A percentile compares a stretch with the other conserved stretches of the same genome.
These are phyloP conservation scores for Emericellopsis terricola DNA, from an alignment of 495 filamentous ascomycete species.

Conservation along the genomic window DNA sequence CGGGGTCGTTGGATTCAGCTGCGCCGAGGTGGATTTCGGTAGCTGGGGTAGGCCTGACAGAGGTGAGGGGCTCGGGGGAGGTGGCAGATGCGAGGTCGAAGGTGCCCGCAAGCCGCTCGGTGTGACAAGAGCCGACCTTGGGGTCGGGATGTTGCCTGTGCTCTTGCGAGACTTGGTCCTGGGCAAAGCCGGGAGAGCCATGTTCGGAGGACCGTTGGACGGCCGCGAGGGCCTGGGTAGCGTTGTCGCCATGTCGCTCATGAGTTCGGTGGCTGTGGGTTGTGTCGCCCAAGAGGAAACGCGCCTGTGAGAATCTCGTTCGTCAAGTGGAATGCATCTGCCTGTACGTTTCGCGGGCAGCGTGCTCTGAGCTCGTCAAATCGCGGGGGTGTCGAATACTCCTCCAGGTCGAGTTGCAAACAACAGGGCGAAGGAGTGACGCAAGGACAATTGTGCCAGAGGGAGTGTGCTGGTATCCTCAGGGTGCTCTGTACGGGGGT, in stretches of 20 bases:
- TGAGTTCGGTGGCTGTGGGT: too few relatives aligned
- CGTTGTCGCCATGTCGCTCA: constrained; percentile 35
- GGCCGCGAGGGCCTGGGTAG: constrained; percentile 47
- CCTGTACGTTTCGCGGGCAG: too few relatives aligned
- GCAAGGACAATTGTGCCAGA: too few relatives aligned
- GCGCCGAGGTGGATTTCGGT: constrained; percentile 27
- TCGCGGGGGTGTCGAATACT: too few relatives aligned
- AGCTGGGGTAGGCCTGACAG: constrained; percentile 31
- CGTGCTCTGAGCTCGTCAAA: too few relatives aligned
- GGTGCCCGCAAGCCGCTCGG: constrained; percentile 42
- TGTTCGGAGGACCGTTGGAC: constrained; percentile 42
- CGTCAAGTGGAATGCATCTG: too few relatives aligned
- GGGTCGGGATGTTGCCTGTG: constrained; percentile 25
- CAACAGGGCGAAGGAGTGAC: too few relatives aligned
- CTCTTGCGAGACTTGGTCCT: constrained; percentile 53
- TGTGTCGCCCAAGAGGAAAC: too few relatives aligned
- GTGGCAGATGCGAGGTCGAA: constrained; percentile 29
- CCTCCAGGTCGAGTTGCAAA: too few relatives aligned
- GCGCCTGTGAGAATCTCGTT: too few relatives aligned
- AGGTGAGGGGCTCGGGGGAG: constrained; percentile 26
- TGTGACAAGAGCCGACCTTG: constrained; percentile 25
- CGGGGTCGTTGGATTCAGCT: constrained; percentile 19
- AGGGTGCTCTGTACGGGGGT: too few relatives aligned
- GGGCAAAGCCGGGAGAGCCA: constrained; percentile 51
- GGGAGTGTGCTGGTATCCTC: too few relatives aligned